Evolutionary conservation across 495 filamentous ascomycete species (phyloP).

Genomic region (Penicillium daleae): DNA sequence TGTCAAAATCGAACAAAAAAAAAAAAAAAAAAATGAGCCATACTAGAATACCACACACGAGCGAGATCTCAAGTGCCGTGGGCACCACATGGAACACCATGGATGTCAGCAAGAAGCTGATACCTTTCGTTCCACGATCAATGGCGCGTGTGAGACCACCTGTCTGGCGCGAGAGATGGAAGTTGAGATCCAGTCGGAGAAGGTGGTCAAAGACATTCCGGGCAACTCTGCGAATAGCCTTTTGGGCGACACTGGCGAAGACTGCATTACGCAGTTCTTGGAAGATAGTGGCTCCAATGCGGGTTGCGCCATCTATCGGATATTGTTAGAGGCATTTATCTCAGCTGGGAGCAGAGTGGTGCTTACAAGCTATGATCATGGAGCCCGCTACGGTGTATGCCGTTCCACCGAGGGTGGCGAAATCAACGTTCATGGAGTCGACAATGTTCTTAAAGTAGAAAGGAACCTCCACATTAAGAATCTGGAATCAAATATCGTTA

Average conservation of each 20-base stretch:
- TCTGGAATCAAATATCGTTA: slow-evolving; percentile 43
- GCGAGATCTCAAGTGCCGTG: slow-evolving; percentile 88
- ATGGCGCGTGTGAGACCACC: slow-evolving; percentile 93
- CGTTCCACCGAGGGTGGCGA: slow-evolving; percentile 78
- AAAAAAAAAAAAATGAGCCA: too few species aligned
- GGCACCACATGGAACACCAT: slow-evolving; percentile 99
- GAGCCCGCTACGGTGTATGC: slow-evolving; percentile 86
- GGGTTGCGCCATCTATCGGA: slow-evolving; percentile 73
- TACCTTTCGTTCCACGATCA: slow-evolving; percentile 95
- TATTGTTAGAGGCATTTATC: slow-evolving; percentile 11
- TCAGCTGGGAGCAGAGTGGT: background rate
- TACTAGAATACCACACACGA: slow-evolving; percentile 90
- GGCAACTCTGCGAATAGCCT: slow-evolving; percentile 89
- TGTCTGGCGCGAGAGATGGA: slow-evolving; percentile 92
- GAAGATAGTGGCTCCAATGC: slow-evolving; percentile 84
- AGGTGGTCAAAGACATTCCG: slow-evolving; percentile 91
- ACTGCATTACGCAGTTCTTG: slow-evolving; percentile 94
- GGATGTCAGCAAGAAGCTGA: slow-evolving; percentile 92
- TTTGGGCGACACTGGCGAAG: slow-evolving; percentile 95
- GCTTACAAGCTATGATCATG: slow-evolving; percentile 83
- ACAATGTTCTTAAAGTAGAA: slow-evolving; percentile 99
- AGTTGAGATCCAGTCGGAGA: slow-evolving; percentile 85
- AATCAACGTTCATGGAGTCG: slow-evolving; percentile 95
- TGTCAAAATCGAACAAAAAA: background rate
- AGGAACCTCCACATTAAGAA: slow-evolving; percentile 95